Evolutionary conservation across 2,329 filamentous ascomycete genomes (phyloP), one percentile per base, ranked within the genome.

Genomic region (Zymoseptoria crescenta): DNA sequence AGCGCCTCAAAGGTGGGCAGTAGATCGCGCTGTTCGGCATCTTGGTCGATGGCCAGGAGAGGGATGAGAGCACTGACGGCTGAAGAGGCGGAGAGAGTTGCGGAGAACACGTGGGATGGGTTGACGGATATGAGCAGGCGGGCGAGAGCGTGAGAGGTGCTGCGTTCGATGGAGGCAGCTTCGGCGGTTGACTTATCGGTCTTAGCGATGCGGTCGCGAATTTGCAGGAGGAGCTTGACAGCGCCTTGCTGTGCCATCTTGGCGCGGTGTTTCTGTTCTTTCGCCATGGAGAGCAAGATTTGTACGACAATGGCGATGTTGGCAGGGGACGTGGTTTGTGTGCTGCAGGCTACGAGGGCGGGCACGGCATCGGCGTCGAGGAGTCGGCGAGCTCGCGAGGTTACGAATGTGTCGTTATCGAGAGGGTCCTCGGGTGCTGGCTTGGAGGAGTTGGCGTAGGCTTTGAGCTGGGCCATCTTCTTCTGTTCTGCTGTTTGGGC

Each of bases 171-270:
- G 20, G 67, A 55, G 6, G 62, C 55, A 5, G 69, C 67, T 50
- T 68, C 65, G 10, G 63, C 57, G 16, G 62, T 67, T 9, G 64
- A 75, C 53, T 73, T 74, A 30, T 72, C 72, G 1, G 79, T 76
- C 29, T 83, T 78, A 1, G 83, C 79, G 3, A 90, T 79, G n/a
- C 79, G 77, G 10, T 81, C 79, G 81, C 85, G 86, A 57, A 87
- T 82, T 13, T 87, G 83, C 27, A 97, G 81, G 21, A 97, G 81
- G 1, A 96, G 82, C 67, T 88, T 94, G 19, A 96, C 83, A 1
- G 89, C 91, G n/a, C 94, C 94, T 79, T 97, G 92, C 70, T 97
- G 94, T 2, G 91, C 89, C 64, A 99, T 85, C 54, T 84, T 81
- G 0, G 91, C 89, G 9, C 94, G 85, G 58, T 91, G 80, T 57